A percentile compares a stretch with the other conserved stretches of the same genome.
Evolutionary conservation across 306 rosid species (phyloP).

Genomic region (Cicer cuneatum): DNA sequence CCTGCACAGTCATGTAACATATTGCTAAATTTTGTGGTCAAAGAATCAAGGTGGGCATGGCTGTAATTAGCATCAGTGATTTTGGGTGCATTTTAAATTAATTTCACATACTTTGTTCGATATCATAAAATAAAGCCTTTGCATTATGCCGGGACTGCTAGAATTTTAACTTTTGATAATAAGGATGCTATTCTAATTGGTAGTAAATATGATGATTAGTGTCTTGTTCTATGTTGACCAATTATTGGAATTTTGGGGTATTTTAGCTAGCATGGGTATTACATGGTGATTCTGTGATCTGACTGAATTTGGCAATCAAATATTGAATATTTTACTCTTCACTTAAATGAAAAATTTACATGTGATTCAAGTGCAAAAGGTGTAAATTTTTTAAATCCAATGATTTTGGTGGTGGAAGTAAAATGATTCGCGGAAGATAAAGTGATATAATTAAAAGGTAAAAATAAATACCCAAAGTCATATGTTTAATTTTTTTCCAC

Average conservation of each 20-base stretch:
- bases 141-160: conserved; percentile 9
- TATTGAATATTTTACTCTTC: neutral
- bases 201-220: neutral
- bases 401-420: conserved; percentile 26
- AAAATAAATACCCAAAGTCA: conserved; percentile 23
- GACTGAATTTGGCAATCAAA: conserved; percentile 32
- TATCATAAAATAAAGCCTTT: neutral
- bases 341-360: conserved; percentile 3
- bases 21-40: conserved; percentile 17
- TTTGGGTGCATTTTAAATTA: conserved; percentile 17
- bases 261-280: conserved; percentile 25
- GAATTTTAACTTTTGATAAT: conserved; percentile 13
- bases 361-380: conserved; percentile 1
- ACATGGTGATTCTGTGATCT: conserved; percentile 23
- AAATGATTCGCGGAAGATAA: conserved; percentile 32
- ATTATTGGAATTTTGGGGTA: conserved; percentile 19
- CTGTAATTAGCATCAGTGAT: conserved; percentile 20
- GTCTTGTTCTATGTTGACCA: conserved; percentile 2
- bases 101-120: conserved; percentile 20
- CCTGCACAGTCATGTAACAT: neutral
- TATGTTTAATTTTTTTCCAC: neutral
- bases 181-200: conserved; percentile 21
- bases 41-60: neutral
- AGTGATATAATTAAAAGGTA: conserved; percentile 29
- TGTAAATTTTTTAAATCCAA: neutral